Evolutionary conservation across 441 rosid genomes (phyloP), one percentile per base, ranked within the genome.

Genomic region (Adansonia grandidieri): DNA sequence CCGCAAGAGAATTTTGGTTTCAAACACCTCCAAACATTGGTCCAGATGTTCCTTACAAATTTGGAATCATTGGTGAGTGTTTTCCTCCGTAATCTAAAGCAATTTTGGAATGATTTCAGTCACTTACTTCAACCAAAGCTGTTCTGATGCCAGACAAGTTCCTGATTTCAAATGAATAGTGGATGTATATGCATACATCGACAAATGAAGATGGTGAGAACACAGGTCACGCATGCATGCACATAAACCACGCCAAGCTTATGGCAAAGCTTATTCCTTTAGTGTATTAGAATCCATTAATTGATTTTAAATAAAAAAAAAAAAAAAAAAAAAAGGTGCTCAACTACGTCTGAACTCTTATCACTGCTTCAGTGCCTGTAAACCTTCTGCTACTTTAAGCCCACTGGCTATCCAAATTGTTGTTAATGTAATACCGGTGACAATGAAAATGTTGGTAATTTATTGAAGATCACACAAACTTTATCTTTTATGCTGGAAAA

Each of bases 31-130:
- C 96, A 65, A 37, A 60, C 61, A n/a, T 88, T 72, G 84, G 82
- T 79, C 91, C 93, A 60, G 91, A 88, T 86, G 88, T 88, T 79
- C 70, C 92, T 28, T 90, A 91, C 85, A 90, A 86, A 77, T 91
- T 91, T 80, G 96, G 93, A 73, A 87, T 91, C 50, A 91, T 91
- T 71, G 96, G 96, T 91, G 82, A 82, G 90, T 76, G 45, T 45
- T 61, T 66, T 84, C 51, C 11, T 44, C 37, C 56, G 42, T 32
- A 13, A 60, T 1, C 37, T 48, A 7, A 44, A 53, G 15, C 37
- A 58, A 11, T 13, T 20, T 9, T 44, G 19, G 19, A 73, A 68
- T 64, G 67, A 6, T 40, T 58, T 57, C 50, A 40, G 22, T 70
- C 78, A 44, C 53, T 54, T 3, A 22, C 65, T 44, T 50, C n/a